Evolutionary conservation across 1,284 basidiomycete species (phyloP).

Genomic region (Sanguinoderma infundibulare): DNA sequence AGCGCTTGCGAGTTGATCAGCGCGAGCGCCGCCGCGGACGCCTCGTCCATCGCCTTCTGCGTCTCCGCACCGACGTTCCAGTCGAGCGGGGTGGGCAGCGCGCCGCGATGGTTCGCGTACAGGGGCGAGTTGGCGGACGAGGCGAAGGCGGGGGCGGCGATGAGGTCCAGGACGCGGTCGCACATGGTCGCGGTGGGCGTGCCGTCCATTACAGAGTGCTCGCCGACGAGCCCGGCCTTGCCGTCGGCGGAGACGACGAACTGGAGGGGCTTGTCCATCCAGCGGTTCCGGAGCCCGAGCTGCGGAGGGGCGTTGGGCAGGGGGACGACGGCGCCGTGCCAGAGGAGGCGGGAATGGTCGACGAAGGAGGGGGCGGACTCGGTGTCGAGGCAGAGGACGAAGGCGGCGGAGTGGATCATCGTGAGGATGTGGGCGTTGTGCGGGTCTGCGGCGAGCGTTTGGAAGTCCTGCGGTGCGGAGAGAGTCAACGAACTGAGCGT

Average conservation of each 20-base stretch:
- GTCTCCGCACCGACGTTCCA: conserved; percentile 63
- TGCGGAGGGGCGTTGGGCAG: conserved; percentile 23
- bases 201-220: conserved; percentile 93
- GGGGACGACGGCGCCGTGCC: conserved; percentile 63
- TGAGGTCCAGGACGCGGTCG: conserved; percentile 71
- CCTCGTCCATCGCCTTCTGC: conserved; percentile 55
- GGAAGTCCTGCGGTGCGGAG: conserved; percentile 58
- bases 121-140: conserved; percentile 36
- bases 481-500: neutral
- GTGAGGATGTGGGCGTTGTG: conserved; percentile 70
- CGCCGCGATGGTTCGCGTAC: conserved; percentile 24
- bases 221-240: conserved; percentile 85
- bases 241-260: conserved; percentile 84
- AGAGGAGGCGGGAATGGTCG: conserved; percentile 66
- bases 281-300: conserved; percentile 68
- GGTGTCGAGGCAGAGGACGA: conserved; percentile 80
- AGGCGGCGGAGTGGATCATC: conserved; percentile 81
- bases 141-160: conserved; percentile 64
- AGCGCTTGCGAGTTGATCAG: conserved; percentile 75
- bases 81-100: conserved; percentile 51
- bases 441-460: conserved; percentile 55
- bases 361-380: conserved; percentile 56
- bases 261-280: conserved; percentile 86
- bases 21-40: conserved; percentile 59
- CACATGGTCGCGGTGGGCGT: conserved; percentile 67